Evolutionary conservation across 768 basidiomycete genomes (phyloP).

Genomic region (Termitomyces sp.): DNA sequence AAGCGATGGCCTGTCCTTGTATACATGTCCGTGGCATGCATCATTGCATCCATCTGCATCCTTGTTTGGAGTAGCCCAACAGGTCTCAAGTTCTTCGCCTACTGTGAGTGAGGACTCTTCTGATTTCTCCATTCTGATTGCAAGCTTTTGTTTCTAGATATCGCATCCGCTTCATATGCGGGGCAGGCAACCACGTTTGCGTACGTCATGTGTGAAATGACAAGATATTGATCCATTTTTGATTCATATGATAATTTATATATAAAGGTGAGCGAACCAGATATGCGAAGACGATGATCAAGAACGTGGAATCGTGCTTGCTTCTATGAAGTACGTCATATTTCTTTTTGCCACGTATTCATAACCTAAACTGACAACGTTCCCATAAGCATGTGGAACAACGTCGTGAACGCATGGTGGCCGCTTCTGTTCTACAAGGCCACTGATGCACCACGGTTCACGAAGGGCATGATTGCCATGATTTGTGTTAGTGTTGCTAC

Average conservation of each 20-base stretch:
- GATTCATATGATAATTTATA: background rate
- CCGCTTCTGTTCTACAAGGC: slow-evolving; percentile 71
- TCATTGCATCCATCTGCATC: slow-evolving; percentile 52
- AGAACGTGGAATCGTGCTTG: slow-evolving; percentile 66
- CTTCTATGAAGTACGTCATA: slow-evolving; percentile 64
- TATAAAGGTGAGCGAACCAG: slow-evolving; percentile 71
- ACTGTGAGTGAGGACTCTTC: slow-evolving; percentile 40
- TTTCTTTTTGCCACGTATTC: background rate
- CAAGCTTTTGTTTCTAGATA: slow-evolving; percentile 27
- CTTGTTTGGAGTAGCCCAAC: slow-evolving; percentile 59
- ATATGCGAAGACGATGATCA: slow-evolving; percentile 69
- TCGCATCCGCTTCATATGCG: slow-evolving; percentile 65
- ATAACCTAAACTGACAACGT: background rate
- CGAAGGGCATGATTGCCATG: slow-evolving; percentile 69
- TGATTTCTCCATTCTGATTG: background rate
- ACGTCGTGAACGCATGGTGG: slow-evolving; percentile 69
- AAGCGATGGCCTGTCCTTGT: slow-evolving; percentile 64
- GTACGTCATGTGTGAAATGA: slow-evolving; percentile 29
- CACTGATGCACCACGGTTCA: slow-evolving; percentile 65
- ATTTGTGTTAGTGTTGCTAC: slow-evolving; percentile 56
- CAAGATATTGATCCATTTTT: background rate
- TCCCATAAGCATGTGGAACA: slow-evolving; percentile 68
- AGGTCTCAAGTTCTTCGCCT: slow-evolving; percentile 72
- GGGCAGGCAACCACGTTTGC: slow-evolving; percentile 79
- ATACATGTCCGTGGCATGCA: slow-evolving; percentile 55